Base-by-base conservation (phyloP, 768 basidiomycete genomes). In the Calvatia gigantea region DNA sequence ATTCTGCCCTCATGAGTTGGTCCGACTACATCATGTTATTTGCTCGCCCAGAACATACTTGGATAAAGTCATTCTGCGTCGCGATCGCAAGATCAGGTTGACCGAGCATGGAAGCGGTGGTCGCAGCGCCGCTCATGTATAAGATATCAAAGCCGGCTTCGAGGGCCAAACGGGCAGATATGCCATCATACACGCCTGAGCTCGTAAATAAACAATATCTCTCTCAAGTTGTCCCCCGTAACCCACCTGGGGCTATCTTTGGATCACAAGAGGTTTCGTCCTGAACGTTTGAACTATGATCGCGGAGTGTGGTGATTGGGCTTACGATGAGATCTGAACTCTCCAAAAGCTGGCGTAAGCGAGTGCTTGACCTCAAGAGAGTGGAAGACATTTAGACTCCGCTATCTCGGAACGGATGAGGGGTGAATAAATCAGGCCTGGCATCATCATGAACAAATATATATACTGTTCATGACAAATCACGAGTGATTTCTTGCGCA, bases 21-120 rank as follows among this genome's bases (percentile, higher is more conserved):
- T 21, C 19, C 23, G 5, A 21, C 17, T 21, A 11, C 14, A 11
- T 42, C 9, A 0, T 4, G 8, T 25, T 21, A n/a, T n/a, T 11
- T 6, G 5, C 17, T 11, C 19, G 41, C 3, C 19, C 3, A 42
- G 9, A 17, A 23, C 2, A 27, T 33, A 75, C 77, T 69, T 75
- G 74, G 29, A 77, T 72, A 60, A 83, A 82, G 60, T 82, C 80
- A 58, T 79, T 81, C 52, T 79, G 65, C 15, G 79, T 81, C 14
- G 80, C 78, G 53, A 82, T 79, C 4, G 79, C 81, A 35, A 83
- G 64, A 61, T 83, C 81, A 7, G 80, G 79, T 63, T 77, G 75
- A 28, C 80, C 81, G 25, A 81, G 75, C 49, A 76, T 74, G 8
- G 80, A 81, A 2, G 81, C 81, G 1, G 80, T 81, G 0, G 81